phyloP scores from a whole-genome alignment of 2,329 filamentous ascomycete genomes.

The Microascus cirrosus region DNA sequence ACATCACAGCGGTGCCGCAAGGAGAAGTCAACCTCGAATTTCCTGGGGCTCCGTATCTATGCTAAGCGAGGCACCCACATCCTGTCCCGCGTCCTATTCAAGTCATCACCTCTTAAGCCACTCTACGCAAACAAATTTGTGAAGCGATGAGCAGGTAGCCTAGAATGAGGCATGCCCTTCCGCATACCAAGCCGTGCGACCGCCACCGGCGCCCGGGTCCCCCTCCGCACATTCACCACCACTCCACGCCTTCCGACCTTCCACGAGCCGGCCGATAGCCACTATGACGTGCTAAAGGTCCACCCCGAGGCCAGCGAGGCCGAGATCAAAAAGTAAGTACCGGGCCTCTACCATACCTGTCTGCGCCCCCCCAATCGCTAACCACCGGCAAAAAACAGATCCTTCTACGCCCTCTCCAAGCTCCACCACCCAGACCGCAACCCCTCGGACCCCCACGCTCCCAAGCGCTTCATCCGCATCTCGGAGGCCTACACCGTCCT shows the following conservation, averaged over 20 bases:
- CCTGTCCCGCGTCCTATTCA: no score
- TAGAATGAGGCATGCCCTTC: constrained; percentile 36
- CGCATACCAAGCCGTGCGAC: constrained; percentile 22
- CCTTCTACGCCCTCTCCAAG: constrained; percentile 88
- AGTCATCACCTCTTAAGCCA: no score
- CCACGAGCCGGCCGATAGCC: constrained; percentile 30
- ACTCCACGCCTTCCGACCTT: constrained; percentile 37
- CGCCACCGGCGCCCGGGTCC: constrained; percentile 35
- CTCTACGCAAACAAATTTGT: constrained; percentile 9
- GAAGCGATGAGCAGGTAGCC: constrained; percentile 27
- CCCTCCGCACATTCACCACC: constrained; percentile 36
- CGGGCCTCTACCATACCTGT: neutral
- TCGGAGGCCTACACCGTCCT: constrained; percentile 76
- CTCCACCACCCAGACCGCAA: constrained; percentile 88
- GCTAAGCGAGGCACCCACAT: no score
- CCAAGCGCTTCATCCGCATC: constrained; percentile 69
- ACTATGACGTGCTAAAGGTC: constrained; percentile 79
- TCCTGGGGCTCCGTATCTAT: no score
- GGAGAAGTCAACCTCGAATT: no score
- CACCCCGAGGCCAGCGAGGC: constrained; percentile 53
- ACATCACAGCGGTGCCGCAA: no score
- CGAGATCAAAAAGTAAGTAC: constrained; percentile 74
- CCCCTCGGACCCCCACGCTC: constrained; percentile 59
- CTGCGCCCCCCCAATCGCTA: neutral
- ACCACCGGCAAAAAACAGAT: constrained; percentile 23